Conservation (phyloP, 2,329 filamentous ascomycete genomes). For the Monilinia fructicola region DNA sequence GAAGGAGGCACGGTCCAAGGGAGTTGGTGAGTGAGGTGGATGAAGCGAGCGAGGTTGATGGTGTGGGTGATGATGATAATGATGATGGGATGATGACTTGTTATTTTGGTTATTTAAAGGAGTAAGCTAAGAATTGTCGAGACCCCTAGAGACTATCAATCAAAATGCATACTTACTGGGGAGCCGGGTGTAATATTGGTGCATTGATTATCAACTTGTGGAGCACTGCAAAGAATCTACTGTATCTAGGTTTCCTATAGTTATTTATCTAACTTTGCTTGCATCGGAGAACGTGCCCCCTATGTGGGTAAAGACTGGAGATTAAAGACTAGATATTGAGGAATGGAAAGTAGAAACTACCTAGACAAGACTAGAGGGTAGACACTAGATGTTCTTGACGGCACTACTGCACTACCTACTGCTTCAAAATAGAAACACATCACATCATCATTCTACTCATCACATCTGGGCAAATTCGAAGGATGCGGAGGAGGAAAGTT, state of each 20-base stretch:
- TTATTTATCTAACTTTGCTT: background rate
- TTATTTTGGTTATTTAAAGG: background rate
- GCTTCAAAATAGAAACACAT: slow-evolving; percentile 14
- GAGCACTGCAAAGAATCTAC: slow-evolving; percentile 11
- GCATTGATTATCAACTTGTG: background rate
- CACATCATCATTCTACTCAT: slow-evolving; percentile 19
- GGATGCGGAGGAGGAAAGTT: background rate
- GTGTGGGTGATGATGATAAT: too few species aligned
- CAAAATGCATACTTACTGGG: too few species aligned
- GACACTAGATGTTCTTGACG: too few species aligned
- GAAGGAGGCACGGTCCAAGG: background rate
- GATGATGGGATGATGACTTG: background rate
- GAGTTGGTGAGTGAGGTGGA: background rate
- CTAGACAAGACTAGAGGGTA: background rate
- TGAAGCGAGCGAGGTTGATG: background rate
- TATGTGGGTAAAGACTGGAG: background rate
- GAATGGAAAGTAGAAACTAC: background rate
- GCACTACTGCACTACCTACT: background rate
- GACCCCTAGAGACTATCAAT: background rate
- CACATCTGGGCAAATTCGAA: background rate
- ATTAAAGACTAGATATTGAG: background rate
- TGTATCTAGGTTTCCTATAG: background rate
- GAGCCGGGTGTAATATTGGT: background rate
- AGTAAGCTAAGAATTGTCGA: slow-evolving; percentile 2
- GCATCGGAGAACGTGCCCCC: slow-evolving; percentile 8